Conservation (phyloP, 2,329 filamentous ascomycete species). For the Stachybotrys chlorohalonatus region DNA sequence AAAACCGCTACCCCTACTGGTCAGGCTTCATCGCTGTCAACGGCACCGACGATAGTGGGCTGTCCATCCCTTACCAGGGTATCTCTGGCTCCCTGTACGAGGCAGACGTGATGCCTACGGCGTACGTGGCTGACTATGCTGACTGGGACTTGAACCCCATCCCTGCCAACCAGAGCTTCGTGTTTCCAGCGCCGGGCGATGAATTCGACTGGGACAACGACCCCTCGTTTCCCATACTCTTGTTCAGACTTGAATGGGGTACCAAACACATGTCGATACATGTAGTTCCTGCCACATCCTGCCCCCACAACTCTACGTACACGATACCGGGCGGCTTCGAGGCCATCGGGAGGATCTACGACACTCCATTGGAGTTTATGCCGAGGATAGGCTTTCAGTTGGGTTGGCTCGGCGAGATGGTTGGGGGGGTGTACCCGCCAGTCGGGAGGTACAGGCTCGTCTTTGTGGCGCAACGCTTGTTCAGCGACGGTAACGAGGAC, state of each 20-base stretch:
- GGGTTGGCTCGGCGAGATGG: conserved; percentile 30
- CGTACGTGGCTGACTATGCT: neutral
- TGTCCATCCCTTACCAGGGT: conserved; percentile 28
- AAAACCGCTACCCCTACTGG: conserved; percentile 26
- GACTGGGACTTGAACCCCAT: neutral
- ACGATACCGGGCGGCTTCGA: neutral
- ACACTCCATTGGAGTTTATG: neutral
- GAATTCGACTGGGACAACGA: neutral
- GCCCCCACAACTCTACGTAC: neutral
- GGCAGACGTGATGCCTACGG: neutral
- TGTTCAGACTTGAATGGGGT: neutral
- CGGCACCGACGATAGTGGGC: conserved; percentile 19
- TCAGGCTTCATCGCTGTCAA: conserved; percentile 30
- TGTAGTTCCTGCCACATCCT: neutral
- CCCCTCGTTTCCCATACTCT: neutral
- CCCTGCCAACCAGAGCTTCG: neutral
- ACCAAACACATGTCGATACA: neutral
- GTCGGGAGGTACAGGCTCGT: conserved; percentile 33
- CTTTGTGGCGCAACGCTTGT: conserved; percentile 33
- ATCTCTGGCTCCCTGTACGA: conserved; percentile 13
- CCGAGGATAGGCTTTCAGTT: neutral
- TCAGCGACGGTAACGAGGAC: conserved; percentile 25
- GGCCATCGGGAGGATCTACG: neutral
- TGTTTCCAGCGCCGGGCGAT: neutral
- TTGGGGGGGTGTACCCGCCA: conserved; percentile 28